Percentiles rank a stretch among this genome's conserved stretches.
Conservation (phyloP, 2,329 filamentous ascomycete species). For the Dactylellina cionopaga region DNA sequence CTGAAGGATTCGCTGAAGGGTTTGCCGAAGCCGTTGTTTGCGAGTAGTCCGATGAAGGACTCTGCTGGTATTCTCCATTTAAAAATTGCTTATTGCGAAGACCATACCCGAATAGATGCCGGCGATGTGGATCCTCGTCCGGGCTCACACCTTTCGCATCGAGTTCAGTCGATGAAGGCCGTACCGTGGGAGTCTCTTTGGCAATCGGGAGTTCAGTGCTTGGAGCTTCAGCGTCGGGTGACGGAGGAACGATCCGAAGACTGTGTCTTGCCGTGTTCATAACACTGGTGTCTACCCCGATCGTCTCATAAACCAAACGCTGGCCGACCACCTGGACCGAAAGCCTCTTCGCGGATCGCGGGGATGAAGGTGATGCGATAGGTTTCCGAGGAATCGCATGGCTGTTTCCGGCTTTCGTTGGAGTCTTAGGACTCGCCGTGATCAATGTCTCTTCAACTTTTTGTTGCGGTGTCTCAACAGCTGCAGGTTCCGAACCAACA, state of each 20-base stretch:
- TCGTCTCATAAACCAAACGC: no score
- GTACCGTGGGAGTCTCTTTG: not conserved
- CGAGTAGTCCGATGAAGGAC: slow-evolving; percentile 38
- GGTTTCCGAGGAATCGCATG: slow-evolving; percentile 35
- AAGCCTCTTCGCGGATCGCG: slow-evolving; percentile 27
- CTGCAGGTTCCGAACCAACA: not conserved
- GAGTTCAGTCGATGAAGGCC: not conserved
- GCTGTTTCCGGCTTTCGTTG: not conserved
- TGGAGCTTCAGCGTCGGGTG: slow-evolving; percentile 18
- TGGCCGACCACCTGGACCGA: no score
- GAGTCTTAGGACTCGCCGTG: slow-evolving; percentile 8
- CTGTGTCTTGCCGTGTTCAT: not conserved
- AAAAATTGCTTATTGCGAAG: slow-evolving; percentile 39
- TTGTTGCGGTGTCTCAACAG: no score
- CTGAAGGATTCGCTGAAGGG: slow-evolving; percentile 24
- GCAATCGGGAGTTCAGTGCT: not conserved
- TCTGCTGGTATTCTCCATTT: slow-evolving; percentile 40
- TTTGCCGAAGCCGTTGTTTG: slow-evolving; percentile 7
- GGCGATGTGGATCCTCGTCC: slow-evolving; percentile 45
- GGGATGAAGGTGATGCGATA: slow-evolving; percentile 13
- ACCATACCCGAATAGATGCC: slow-evolving; percentile 37
- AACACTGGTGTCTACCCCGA: slow-evolving; percentile 7
- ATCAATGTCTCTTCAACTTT: no score
- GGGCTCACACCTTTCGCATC: slow-evolving; percentile 31
- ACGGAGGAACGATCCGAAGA: slow-evolving; percentile 34